Percentiles rank a stretch among this genome's conserved stretches.
These are phyloP conservation scores for Didymella pinodella DNA, from an alignment of 2,329 filamentous ascomycete genomes.

Conservation along the genomic window DNA sequence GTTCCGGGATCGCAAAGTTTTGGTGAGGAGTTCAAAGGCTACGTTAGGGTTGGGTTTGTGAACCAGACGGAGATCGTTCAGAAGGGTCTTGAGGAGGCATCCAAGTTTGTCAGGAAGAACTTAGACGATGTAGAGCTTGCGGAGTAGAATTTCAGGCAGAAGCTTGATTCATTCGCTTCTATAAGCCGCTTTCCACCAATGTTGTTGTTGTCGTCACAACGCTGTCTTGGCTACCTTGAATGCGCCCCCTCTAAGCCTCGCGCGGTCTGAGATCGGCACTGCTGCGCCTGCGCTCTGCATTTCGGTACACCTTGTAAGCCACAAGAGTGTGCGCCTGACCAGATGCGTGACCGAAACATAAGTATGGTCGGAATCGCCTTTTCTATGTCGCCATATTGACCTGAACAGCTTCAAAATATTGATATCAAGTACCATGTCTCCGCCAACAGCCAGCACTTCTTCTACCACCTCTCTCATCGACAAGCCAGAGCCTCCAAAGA, in stretches of 20 bases:
- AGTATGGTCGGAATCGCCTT: not conserved
- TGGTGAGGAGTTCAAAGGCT: constrained; percentile 74
- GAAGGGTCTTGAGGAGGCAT: constrained; percentile 66
- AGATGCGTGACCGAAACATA: not conserved
- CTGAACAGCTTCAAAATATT: no score
- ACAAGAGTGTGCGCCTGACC: constrained; percentile 7
- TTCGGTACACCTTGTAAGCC: not conserved
- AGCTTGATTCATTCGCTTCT: not conserved
- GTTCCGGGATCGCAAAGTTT: constrained; percentile 78
- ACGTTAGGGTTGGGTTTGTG: constrained; percentile 79
- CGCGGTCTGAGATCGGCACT: not conserved
- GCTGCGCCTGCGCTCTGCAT: constrained; percentile 6
- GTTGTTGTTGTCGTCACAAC: not conserved
- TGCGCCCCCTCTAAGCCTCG: constrained; percentile 8
- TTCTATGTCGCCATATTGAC: no score
- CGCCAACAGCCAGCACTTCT: constrained; percentile 6
- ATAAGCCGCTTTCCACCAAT: not conserved
- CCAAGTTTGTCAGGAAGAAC: constrained; percentile 64
- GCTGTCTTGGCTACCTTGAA: not conserved
- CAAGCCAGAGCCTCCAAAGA: constrained; percentile 2
- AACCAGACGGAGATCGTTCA: constrained; percentile 73
- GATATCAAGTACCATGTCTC: not conserved
- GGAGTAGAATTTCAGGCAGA: constrained; percentile 24
- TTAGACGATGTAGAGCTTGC: constrained; percentile 60
- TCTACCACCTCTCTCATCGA: constrained; percentile 8